Conservation (phyloP, 305 asterid species). For the Fraxinus albicans region DNA sequence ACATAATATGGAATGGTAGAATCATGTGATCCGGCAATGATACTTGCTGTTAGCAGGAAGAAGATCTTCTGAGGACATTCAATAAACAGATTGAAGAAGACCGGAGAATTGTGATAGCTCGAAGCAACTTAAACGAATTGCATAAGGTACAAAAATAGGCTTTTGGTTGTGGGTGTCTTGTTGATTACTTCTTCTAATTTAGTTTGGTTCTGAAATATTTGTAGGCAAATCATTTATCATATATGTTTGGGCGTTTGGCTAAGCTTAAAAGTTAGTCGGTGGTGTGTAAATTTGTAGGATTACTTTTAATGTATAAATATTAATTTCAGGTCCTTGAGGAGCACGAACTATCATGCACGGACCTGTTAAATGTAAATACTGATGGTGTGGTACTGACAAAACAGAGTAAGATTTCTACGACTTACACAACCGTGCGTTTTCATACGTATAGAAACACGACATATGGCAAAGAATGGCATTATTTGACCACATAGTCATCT, state of each 20-base stretch:
- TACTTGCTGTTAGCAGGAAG: slow-evolving; percentile 66
- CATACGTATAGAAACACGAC: not conserved
- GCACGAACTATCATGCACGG: slow-evolving; percentile 70
- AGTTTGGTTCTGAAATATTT: slow-evolving; percentile 6
- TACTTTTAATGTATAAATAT: slow-evolving; percentile 16
- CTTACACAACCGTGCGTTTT: not conserved
- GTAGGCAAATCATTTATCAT: not conserved
- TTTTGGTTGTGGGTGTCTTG: slow-evolving; percentile 10
- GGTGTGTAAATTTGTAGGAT: not conserved
- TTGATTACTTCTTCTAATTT: slow-evolving; percentile 3
- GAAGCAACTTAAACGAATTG: slow-evolving; percentile 81
- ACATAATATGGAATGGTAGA: slow-evolving; percentile 14
- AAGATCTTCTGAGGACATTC: slow-evolving; percentile 73
- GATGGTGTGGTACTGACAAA: slow-evolving; percentile 78
- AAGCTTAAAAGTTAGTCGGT: not conserved
- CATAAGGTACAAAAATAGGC: slow-evolving; percentile 57
- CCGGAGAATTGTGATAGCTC: slow-evolving; percentile 76
- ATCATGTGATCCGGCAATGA: not conserved
- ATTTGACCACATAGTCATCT: not conserved
- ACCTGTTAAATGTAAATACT: slow-evolving; percentile 70
- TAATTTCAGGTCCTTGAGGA: slow-evolving; percentile 88
- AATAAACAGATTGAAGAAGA: slow-evolving; percentile 95
- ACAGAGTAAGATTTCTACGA: slow-evolving; percentile 60
- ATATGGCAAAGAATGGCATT: slow-evolving; percentile 1
- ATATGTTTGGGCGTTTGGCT: not conserved